Conservation (phyloP, 2,329 filamentous ascomycete genomes). For the Talaromyces pinophilus region DNA sequence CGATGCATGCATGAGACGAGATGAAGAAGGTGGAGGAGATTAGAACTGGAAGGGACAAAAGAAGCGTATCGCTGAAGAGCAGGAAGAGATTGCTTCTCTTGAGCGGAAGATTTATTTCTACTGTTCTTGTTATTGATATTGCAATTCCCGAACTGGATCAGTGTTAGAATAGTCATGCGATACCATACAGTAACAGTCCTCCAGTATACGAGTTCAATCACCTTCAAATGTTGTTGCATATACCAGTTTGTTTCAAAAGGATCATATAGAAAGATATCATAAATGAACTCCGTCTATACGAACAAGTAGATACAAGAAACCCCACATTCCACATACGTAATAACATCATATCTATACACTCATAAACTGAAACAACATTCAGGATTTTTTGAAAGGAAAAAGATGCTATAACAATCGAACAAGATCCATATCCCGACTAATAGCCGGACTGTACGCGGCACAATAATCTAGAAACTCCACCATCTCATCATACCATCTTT, state of each 20-base stretch:
- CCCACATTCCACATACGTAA: neutral
- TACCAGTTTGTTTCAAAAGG: neutral
- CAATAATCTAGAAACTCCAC: constrained; percentile 43
- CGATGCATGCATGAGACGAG: neutral
- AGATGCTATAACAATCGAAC: constrained; percentile 30
- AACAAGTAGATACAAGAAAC: neutral
- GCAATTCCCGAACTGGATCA: neutral
- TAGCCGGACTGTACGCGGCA: constrained; percentile 40
- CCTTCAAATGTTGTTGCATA: neutral
- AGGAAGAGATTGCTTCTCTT: neutral
- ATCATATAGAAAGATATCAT: neutral
- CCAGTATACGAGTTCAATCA: neutral
- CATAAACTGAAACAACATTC: neutral
- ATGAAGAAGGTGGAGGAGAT: neutral
- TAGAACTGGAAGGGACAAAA: neutral
- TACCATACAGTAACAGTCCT: neutral
- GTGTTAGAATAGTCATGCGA: neutral
- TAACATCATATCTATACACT: neutral
- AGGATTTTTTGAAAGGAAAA: neutral
- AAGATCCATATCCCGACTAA: constrained; percentile 44
- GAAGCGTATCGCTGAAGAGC: neutral
- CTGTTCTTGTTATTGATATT: neutral
- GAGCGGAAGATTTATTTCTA: neutral
- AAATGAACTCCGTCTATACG: neutral
- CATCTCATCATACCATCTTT: constrained; percentile 46